Base-by-base conservation (phyloP, 768 basidiomycete genomes). In the Suillus placidus region DNA sequence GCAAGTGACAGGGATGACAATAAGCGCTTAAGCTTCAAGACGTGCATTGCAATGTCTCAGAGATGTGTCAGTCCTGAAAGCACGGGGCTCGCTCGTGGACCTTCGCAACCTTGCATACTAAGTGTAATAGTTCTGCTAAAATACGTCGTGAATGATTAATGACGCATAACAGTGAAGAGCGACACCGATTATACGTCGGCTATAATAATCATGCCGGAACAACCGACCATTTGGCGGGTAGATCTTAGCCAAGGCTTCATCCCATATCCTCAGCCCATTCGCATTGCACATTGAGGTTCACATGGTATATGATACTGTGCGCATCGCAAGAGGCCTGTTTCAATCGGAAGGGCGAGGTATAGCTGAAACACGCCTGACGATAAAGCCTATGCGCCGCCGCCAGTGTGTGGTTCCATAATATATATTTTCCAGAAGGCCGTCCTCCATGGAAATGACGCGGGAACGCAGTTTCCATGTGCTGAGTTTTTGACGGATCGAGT, bases 381-480 rank as follows among this genome's bases (percentile, higher is more conserved):
- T 63, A 40, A 69, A 69, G 8, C 60, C 49, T 18, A 77, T 60
- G 8, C 62, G 71, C 9, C 73, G 74, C n/a, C 65, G 61, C 76
- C 76, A 76, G 42, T 76, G 73, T 5, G 61, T 32, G 34, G 67
- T 42, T 38, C 20, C 30, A 26, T 52, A 70, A 51, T 67, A 32
- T 2, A 72, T 45, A 0, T 56, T 40, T 34, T 54, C 54, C 23
- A 55, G 57, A 1, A 14, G 3, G 1, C n/a, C 60, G 34, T 71
- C 71, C 0, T 61, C 64, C 26, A 18, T 61, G 23, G n/a, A n/a
- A 26, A 64, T 56, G 4, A 71, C 42, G 1, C 76, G 74, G 3
- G 78, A 77, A 13, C 79, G 74, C 6, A 79, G 61, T 54, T 72
- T 75, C 68, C 68, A 68, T 2, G 5, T 52, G 26, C 68, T 70